phyloP scores from a whole-genome alignment of 345 rosid genomes.

The Linum lewisii region DNA sequence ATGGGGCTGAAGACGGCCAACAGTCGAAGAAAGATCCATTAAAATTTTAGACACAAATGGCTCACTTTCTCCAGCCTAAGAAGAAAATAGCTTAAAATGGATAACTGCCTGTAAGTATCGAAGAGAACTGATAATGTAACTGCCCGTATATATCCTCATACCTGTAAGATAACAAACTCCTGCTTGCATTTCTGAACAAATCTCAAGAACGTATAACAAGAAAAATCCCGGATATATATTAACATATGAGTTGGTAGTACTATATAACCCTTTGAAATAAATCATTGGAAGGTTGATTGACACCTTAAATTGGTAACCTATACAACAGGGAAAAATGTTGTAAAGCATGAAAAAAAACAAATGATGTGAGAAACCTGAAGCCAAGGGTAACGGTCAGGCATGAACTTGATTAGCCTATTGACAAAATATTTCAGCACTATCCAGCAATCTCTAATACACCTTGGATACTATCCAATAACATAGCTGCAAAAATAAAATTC shows the following conservation, averaged over 20 bases:
- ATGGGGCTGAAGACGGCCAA: conserved; percentile 94
- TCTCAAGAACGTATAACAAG: conserved; percentile 96
- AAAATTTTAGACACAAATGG: conserved; percentile 98
- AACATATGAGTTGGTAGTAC: not conserved
- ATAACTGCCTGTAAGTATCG: not conserved
- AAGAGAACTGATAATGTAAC: not conserved
- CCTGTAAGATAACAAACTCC: conserved; percentile 91
- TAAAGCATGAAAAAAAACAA: not conserved
- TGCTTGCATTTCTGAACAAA: conserved; percentile 99
- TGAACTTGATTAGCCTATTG: conserved; percentile 91
- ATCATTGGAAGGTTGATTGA: too few relatives aligned
- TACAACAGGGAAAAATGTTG: too few relatives aligned
- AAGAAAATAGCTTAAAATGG: not conserved
- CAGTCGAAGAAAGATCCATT: conserved; percentile 78
- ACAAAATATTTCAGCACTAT: conserved; percentile 97
- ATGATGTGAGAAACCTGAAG: conserved; percentile 55
- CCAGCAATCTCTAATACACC: conserved; percentile 98
- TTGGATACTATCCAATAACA: conserved; percentile 98
- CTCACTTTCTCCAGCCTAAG: conserved; percentile 92
- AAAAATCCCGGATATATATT: conserved; percentile 69
- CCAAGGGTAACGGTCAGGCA: conserved; percentile 99
- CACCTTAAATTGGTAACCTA: too few relatives aligned
- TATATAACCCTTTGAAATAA: too few relatives aligned
- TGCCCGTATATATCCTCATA: conserved; percentile 9
- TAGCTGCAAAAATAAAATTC: conserved; percentile 48